Evolutionary conservation across 1,139 yeast species (phyloP).

Genomic region (Sugiyamaella novakii): DNA sequence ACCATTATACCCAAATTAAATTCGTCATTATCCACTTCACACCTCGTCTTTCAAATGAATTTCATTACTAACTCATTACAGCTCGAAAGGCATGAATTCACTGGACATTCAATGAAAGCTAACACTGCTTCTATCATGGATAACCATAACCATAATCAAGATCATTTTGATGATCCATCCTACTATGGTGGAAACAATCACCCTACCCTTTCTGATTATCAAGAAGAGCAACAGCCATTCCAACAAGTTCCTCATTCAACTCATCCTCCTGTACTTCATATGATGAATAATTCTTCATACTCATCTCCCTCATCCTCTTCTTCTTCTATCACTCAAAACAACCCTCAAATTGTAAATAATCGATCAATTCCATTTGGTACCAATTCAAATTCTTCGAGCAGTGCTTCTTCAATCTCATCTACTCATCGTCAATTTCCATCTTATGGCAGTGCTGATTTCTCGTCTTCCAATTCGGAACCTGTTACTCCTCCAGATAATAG

Average conservation of each 20-base stretch:
- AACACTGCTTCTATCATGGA: conserved; percentile 14
- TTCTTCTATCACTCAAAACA: conserved; percentile 5
- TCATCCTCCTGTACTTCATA: conserved; percentile 8
- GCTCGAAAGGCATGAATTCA: conserved; percentile 20
- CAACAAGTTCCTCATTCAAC: background rate
- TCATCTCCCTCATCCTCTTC: conserved; percentile 14
- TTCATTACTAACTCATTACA: background rate
- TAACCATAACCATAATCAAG: conserved; percentile 9
- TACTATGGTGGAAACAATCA: conserved; percentile 5
- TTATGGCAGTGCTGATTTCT: conserved; percentile 25
- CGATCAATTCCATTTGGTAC: background rate
- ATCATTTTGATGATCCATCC: conserved; percentile 6
- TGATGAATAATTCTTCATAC: conserved; percentile 10
- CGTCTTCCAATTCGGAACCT: conserved; percentile 24
- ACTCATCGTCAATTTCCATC: conserved; percentile 24
- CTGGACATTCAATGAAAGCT: conserved; percentile 6
- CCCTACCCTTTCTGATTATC: background rate
- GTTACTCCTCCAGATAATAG: conserved; percentile 25
- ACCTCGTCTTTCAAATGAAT: no score
- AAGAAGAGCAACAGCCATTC: conserved; percentile 1
- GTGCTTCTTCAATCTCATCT: conserved; percentile 12
- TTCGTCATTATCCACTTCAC: no score
- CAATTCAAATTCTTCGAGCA: conserved; percentile 12
- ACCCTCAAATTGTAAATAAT: background rate
- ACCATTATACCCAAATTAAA: no score